phyloP scores from a whole-genome alignment of 495 filamentous ascomycete species.

The Aspergillus affinis region DNA sequence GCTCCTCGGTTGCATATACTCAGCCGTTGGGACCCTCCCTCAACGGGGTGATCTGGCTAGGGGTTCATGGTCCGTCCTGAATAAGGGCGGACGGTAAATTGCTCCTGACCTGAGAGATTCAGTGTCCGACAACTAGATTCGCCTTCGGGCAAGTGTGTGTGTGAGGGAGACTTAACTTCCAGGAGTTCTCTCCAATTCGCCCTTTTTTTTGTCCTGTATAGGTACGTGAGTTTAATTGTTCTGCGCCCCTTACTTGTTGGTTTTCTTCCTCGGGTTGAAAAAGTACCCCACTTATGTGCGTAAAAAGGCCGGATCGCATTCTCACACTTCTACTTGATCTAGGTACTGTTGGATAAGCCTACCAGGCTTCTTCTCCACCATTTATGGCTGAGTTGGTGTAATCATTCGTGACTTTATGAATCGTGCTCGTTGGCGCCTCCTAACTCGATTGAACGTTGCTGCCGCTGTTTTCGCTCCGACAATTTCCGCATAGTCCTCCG shows the following conservation, averaged over 20 bases:
- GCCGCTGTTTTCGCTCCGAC: constrained; percentile 6
- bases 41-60: constrained; percentile 50
- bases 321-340: constrained; percentile 4
- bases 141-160: not conserved
- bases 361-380: constrained; percentile 22
- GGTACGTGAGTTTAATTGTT: constrained; percentile 4
- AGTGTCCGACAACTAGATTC: not conserved
- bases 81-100: constrained; percentile 59
- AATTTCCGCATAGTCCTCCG: not conserved
- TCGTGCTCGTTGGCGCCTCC: constrained; percentile 8
- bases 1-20: constrained; percentile 15
- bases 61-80: constrained; percentile 59
- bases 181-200: not conserved
- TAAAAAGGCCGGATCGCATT: not conserved
- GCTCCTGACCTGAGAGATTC: constrained; percentile 8
- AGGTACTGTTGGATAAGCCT: constrained; percentile 20
- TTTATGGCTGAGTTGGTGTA: constrained; percentile 24
- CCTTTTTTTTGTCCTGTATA: not conserved
- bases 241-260: constrained; percentile 4
- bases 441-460: constrained; percentile 7
- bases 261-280: not conserved
- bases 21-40: constrained; percentile 24
- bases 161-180: not conserved
- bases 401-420: constrained; percentile 16
- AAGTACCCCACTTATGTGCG: constrained; percentile 12